A percentile compares a stretch with the other conserved stretches of the same genome.
These are phyloP conservation scores for Durio zibethinus DNA, from an alignment of 345 rosid genomes.

Conservation along the genomic window DNA sequence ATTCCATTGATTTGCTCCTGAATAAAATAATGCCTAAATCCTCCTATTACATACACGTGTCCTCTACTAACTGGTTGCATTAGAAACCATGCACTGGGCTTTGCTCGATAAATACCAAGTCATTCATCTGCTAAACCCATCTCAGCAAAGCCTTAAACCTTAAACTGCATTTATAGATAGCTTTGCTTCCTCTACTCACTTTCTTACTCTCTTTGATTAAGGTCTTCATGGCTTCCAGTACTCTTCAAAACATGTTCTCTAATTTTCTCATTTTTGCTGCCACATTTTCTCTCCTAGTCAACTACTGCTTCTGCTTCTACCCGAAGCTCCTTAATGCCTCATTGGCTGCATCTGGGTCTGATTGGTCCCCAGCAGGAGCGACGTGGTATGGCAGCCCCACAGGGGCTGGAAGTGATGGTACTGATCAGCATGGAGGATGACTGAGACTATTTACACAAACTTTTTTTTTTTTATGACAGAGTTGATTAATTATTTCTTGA, in stretches of 20 bases:
- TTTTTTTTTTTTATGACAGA: neutral
- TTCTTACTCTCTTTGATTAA: neutral
- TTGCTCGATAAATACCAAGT: conserved; percentile 7
- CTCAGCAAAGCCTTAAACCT: neutral
- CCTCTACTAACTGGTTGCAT: neutral
- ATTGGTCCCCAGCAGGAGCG: conserved; percentile 21
- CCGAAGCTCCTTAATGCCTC: conserved; percentile 13
- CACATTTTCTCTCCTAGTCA: neutral
- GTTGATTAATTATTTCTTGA: neutral
- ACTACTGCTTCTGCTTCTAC: neutral
- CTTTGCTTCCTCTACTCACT: neutral
- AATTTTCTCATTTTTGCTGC: neutral
- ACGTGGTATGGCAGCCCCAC: conserved; percentile 22
- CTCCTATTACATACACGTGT: neutral
- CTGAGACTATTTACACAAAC: neutral
- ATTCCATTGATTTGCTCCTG: neutral
- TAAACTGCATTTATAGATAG: neutral
- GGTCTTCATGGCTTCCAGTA: neutral
- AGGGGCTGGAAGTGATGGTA: conserved; percentile 19
- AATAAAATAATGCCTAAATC: neutral
- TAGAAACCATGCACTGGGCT: neutral
- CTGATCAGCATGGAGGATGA: neutral
- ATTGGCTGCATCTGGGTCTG: neutral
- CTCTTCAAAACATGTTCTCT: neutral
- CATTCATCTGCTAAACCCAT: neutral